Percentiles rank a stretch among this genome's conserved stretches.
These are phyloP conservation scores for Rhizophora apiculata DNA, from an alignment of 345 rosid species.

Conservation along the genomic window DNA sequence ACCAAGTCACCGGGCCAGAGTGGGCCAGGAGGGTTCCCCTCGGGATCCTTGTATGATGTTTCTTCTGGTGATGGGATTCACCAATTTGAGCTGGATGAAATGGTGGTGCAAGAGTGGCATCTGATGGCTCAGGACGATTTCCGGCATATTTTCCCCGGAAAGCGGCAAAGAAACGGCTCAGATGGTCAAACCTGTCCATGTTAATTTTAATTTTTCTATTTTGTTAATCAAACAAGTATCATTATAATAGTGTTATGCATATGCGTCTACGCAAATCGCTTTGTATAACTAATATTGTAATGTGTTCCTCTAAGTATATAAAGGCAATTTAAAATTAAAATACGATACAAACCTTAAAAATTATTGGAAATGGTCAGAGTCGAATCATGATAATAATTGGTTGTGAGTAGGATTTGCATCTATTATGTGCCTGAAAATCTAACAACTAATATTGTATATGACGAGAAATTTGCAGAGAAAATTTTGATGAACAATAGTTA, in stretches of 20 bases:
- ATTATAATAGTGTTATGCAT: slow-evolving; percentile 6
- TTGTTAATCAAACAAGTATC: slow-evolving; percentile 6
- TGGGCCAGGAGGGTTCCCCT: slow-evolving; percentile 28
- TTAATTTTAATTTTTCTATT: slow-evolving; percentile 25
- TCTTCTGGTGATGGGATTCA: slow-evolving; percentile 36
- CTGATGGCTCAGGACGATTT: slow-evolving; percentile 43
- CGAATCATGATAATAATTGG: too few species aligned
- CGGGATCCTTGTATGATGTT: slow-evolving; percentile 37
- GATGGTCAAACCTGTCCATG: slow-evolving; percentile 43
- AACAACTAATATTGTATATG: too few species aligned
- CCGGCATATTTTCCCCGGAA: slow-evolving; percentile 57
- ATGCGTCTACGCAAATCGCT: background rate
- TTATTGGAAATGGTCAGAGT: too few species aligned
- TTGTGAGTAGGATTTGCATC: too few species aligned
- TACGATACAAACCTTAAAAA: too few species aligned
- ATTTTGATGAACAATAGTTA: too few species aligned
- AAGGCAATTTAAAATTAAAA: too few species aligned
- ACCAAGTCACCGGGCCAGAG: slow-evolving; percentile 57
- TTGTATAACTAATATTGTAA: background rate
- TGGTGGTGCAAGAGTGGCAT: slow-evolving; percentile 60
- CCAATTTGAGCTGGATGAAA: slow-evolving; percentile 47
- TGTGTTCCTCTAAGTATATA: too few species aligned
- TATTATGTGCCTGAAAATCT: too few species aligned
- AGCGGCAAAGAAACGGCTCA: slow-evolving; percentile 51
- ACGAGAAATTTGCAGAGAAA: too few species aligned